Percentiles rank a stretch among this genome's conserved stretches.
These are phyloP conservation scores for Panicum miliaceum DNA, from an alignment of 176 grass and related monocot species.

Conservation along the genomic window DNA sequence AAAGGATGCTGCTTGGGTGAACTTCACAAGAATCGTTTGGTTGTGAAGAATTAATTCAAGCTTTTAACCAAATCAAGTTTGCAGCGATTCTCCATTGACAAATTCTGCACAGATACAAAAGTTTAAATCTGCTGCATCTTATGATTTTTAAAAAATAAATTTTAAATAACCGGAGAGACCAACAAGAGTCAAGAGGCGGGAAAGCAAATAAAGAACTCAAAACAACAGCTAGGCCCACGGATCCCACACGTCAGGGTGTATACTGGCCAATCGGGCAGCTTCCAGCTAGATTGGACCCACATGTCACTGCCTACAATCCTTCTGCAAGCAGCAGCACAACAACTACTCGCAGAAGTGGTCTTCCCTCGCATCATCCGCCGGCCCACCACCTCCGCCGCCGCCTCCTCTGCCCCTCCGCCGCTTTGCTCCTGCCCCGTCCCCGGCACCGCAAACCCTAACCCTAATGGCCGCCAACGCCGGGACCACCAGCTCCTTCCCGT, in stretches of 20 bases:
- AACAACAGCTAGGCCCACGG: background rate
- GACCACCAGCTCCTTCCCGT: background rate
- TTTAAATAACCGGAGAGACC: no score
- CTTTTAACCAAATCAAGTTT: background rate
- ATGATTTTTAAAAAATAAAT: background rate
- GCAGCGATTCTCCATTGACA: background rate
- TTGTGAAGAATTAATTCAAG: no score
- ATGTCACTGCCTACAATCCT: background rate
- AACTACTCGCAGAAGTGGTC: background rate
- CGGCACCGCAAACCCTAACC: background rate
- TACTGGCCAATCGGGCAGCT: background rate
- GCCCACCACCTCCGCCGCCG: background rate
- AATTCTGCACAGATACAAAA: background rate
- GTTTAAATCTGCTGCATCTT: background rate
- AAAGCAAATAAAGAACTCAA: background rate
- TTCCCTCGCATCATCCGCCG: constrained; percentile 51
- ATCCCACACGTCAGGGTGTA: constrained; percentile 2
- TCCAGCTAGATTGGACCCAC: background rate
- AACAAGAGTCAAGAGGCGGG: no score
- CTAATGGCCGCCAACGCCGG: constrained; percentile 28
- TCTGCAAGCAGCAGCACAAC: background rate
- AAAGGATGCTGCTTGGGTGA: background rate
- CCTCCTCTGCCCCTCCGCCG: background rate
- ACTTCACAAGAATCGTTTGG: background rate
- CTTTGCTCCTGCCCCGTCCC: background rate